Evolutionary conservation across 2,329 filamentous ascomycete genomes (phyloP).

Genomic region (Cladosporium sp.): DNA sequence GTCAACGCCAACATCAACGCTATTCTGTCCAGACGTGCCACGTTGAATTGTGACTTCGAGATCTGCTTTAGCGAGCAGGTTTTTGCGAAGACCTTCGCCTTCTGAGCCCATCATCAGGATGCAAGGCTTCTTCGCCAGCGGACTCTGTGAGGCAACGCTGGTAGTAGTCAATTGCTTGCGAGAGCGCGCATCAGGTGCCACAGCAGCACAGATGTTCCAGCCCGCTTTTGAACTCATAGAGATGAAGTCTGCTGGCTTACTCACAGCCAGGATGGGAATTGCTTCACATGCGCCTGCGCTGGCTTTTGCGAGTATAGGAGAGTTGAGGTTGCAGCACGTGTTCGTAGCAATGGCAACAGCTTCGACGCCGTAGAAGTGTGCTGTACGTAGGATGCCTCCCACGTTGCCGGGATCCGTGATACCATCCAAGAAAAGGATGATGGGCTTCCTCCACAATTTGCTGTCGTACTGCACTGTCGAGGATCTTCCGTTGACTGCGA

Average conservation of each 20-base stretch:
- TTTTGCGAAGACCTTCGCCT: conserved; percentile 65
- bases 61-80: conserved; percentile 64
- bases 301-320: conserved; percentile 78
- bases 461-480: conserved; percentile 45
- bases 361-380: conserved; percentile 84
- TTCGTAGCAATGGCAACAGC: conserved; percentile 73
- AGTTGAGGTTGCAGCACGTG: conserved; percentile 67
- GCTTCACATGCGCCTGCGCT: conserved; percentile 84
- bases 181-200: conserved; percentile 34
- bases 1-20: conserved; percentile 61
- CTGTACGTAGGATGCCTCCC: conserved; percentile 81
- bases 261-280: conserved; percentile 67
- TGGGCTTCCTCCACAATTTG: conserved; percentile 55
- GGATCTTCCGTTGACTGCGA: conserved; percentile 64
- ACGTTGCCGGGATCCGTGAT: conserved; percentile 82
- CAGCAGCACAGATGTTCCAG: conserved; percentile 81
- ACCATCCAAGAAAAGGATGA: conserved; percentile 70
- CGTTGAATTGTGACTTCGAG: conserved; percentile 55
- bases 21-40: conserved; percentile 11
- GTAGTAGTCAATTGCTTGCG: conserved; percentile 15
- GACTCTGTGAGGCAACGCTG: conserved; percentile 19
- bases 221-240: conserved; percentile 62
- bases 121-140: conserved; percentile 53
- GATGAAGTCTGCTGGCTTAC: conserved; percentile 66
- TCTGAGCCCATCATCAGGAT: conserved; percentile 82